phyloP scores from a whole-genome alignment of 2,329 filamentous ascomycete species.

The Aspergillus brasiliensis region DNA sequence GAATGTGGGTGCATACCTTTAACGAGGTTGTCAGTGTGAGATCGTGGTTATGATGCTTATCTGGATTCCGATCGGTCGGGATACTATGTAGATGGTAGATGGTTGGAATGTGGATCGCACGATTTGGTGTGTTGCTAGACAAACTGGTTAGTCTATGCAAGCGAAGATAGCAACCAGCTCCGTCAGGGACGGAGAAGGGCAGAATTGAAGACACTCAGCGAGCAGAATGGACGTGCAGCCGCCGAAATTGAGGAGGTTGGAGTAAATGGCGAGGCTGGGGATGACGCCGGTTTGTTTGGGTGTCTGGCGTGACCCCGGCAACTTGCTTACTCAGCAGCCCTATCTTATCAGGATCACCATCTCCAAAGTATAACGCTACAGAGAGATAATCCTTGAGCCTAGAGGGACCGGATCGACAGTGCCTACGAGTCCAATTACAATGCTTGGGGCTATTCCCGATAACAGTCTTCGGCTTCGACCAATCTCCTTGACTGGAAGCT shows the following conservation, averaged over 20 bases:
- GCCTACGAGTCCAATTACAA: not conserved
- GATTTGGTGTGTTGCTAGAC: not conserved
- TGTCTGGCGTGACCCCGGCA: conserved; percentile 28
- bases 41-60: not conserved
- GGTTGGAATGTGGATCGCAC: not conserved
- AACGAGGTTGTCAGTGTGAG: not conserved
- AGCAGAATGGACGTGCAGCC: conserved; percentile 15
- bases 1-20: conserved; percentile 11
- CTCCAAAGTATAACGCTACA: too few species aligned
- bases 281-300: conserved; percentile 30
- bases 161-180: not conserved
- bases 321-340: conserved; percentile 31
- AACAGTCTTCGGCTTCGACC: not conserved
- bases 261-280: conserved; percentile 38
- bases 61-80: not conserved
- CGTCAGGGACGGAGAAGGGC: not conserved
- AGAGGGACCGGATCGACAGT: not conserved
- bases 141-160: not conserved
- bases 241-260: conserved; percentile 42
- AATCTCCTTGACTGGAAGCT: not conserved
- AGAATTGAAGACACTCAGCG: not conserved
- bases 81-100: conserved; percentile 3
- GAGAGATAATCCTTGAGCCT: not conserved
- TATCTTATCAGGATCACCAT: conserved; percentile 15
- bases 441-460: not conserved